These are phyloP conservation scores for Pyrenophora graminea DNA, from an alignment of 2,329 filamentous ascomycete species.

Conservation along the genomic window DNA sequence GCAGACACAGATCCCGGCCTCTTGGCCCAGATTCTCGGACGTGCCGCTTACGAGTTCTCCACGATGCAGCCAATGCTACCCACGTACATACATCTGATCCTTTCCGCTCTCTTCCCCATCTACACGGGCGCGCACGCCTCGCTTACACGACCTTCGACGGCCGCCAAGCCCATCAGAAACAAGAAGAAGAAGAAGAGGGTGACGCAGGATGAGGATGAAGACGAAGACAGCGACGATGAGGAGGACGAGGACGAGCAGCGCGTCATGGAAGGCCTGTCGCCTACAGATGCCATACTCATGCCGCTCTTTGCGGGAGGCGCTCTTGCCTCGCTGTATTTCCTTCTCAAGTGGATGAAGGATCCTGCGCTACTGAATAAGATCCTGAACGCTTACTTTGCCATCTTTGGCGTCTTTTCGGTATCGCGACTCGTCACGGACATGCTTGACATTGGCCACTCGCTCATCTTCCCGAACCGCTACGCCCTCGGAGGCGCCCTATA, in stretches of 20 bases:
- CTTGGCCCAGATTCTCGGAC: constrained; percentile 34
- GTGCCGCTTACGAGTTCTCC: constrained; percentile 51
- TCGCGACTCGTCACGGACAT: constrained; percentile 73
- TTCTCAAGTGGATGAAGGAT: constrained; percentile 88
- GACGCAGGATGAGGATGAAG: constrained; percentile 27
- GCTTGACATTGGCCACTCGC: constrained; percentile 65
- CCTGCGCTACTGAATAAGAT: constrained; percentile 80
- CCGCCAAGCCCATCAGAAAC: constrained; percentile 63
- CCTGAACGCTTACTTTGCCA: constrained; percentile 80
- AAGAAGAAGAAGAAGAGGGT: constrained; percentile 56
- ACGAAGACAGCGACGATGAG: constrained; percentile 55
- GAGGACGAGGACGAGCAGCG: constrained; percentile 59
- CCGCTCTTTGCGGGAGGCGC: constrained; percentile 75
- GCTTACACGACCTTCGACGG: constrained; percentile 79
- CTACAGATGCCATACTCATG: constrained; percentile 82
- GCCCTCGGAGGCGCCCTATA: constrained; percentile 56
- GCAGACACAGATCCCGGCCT: constrained; percentile 36
- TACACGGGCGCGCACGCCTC: constrained; percentile 85
- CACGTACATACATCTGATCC: constrained; percentile 64
- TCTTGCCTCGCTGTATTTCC: constrained; percentile 77
- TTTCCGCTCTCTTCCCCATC: constrained; percentile 79
- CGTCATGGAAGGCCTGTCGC: constrained; percentile 69
- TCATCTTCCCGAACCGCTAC: constrained; percentile 77
- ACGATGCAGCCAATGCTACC: constrained; percentile 51
- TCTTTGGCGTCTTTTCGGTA: constrained; percentile 77